Evolutionary conservation across 345 rosid species (phyloP), one percentile per base, ranked within the genome.

Genomic region (Boechera stricta): DNA sequence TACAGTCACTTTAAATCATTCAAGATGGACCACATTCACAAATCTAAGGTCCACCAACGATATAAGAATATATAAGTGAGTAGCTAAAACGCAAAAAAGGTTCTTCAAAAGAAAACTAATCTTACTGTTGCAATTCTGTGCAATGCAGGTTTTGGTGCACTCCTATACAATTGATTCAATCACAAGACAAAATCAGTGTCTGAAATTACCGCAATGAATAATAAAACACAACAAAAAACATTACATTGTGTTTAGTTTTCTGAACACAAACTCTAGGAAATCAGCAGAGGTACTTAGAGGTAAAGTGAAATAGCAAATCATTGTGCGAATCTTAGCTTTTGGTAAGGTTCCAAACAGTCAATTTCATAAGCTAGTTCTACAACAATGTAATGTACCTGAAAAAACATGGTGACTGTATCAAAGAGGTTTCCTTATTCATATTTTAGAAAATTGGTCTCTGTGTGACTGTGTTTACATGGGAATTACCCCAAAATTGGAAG

Each of bases 401-500:
- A 26, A 59, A 10, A 80, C 96, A 93, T 89, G 77, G 85, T 87
- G 74, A 93, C 24, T 21, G 24, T 21, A 21, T 21, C 29, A 28
- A 28, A 35, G 5, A 6, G 16, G 53, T 48, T 16, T 16, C 53
- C 7, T 16, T 61, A 32, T 21, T 18, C 48, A 61, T 38, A 18
- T 3, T 0, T 18, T 51, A 51, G 9, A 7, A 48, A n/a, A 0
- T 5, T 48, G 0, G 3, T 48, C 24, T 44, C 16, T 13, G 3
- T 13, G 48, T 44, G 48, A 1, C 47, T 47, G 51, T n/a, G 51
- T 47, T 47, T 5, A 57, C 24, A 61, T 47, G 56, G 15, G 11
- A 44, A 10, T 5, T 36, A 42, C 72, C 51, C 28, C 28, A 67
- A n/a, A 42, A 12, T 28, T 54, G 10, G 42, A 2, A 74, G 44